These are phyloP conservation scores for Fusarium nematophilum DNA, from an alignment of 2,329 filamentous ascomycete species.

Conservation along the genomic window DNA sequence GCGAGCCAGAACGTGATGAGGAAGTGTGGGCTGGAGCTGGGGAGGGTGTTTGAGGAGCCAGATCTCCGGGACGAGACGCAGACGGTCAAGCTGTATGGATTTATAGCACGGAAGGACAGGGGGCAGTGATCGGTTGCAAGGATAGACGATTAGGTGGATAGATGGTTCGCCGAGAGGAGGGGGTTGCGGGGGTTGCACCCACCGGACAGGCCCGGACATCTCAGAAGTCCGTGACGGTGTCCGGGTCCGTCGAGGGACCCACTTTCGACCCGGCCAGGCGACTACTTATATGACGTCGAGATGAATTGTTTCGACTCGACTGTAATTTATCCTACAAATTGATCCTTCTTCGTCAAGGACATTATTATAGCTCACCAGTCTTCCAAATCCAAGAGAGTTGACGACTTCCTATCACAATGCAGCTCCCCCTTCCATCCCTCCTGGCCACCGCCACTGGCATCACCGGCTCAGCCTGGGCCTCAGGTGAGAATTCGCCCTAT, in stretches of 20 bases:
- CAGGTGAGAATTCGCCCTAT: slow-evolving; percentile 41
- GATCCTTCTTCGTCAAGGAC: background rate
- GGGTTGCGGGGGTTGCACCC: background rate
- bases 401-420: slow-evolving; percentile 19
- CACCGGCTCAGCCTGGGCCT: slow-evolving; percentile 52
- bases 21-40: slow-evolving; percentile 66
- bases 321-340: background rate
- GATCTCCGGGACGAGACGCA: slow-evolving; percentile 35
- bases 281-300: slow-evolving; percentile 7
- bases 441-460: slow-evolving; percentile 53
- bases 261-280: slow-evolving; percentile 15
- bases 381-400: background rate
- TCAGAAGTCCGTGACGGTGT: slow-evolving; percentile 36
- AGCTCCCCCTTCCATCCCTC: slow-evolving; percentile 45
- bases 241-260: slow-evolving; percentile 28
- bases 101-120: slow-evolving; percentile 24
- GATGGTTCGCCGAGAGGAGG: background rate
- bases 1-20: slow-evolving; percentile 66
- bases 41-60: slow-evolving; percentile 52
- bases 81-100: slow-evolving; percentile 42
- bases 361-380: background rate
- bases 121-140: background rate
- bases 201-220: slow-evolving; percentile 31
- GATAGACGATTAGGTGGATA: background rate
- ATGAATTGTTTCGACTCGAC: background rate